A percentile compares a stretch with the other conserved stretches of the same genome.
Conservation (phyloP, 495 filamentous ascomycete genomes). For the Penicillium malachiteum region DNA sequence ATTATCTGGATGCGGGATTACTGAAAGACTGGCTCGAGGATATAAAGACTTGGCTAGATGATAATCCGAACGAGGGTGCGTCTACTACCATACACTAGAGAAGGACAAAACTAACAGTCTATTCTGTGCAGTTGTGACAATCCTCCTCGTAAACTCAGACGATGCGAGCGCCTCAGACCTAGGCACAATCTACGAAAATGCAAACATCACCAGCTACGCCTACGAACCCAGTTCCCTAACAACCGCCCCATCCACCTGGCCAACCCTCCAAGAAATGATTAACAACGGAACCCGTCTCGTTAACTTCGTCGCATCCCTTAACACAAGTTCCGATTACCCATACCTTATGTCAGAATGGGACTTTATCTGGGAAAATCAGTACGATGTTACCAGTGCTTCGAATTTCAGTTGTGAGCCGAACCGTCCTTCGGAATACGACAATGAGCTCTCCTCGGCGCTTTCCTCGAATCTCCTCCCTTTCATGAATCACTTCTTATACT, state of each 20-base stretch:
- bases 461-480: conserved; percentile 54
- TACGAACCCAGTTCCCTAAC: conserved; percentile 50
- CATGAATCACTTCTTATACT: conserved; percentile 73
- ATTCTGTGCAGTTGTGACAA: conserved; percentile 57
- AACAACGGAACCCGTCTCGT: conserved; percentile 60
- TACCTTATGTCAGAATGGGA: conserved; percentile 75
- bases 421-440: conserved; percentile 51
- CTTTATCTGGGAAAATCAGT: conserved; percentile 76
- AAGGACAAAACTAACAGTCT: not conserved
- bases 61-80: conserved; percentile 62
- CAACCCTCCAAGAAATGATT: conserved; percentile 68
- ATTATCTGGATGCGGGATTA: conserved; percentile 63
- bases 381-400: conserved; percentile 59
- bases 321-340: conserved; percentile 44
- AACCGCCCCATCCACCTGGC: conserved; percentile 56
- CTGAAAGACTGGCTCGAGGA: conserved; percentile 59
- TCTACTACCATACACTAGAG: not conserved
- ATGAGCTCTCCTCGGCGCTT: conserved; percentile 42
- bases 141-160: conserved; percentile 73
- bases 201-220: conserved; percentile 61
- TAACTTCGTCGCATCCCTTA: conserved; percentile 60
- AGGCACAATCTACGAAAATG: conserved; percentile 52
- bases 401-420: conserved; percentile 69
- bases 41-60: conserved; percentile 68
- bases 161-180: conserved; percentile 53